Evolutionary conservation across 2,329 filamentous ascomycete genomes (phyloP), one percentile per base, ranked within the genome.

Genomic region (Ophiocordyceps camponoti-rufipedis): DNA sequence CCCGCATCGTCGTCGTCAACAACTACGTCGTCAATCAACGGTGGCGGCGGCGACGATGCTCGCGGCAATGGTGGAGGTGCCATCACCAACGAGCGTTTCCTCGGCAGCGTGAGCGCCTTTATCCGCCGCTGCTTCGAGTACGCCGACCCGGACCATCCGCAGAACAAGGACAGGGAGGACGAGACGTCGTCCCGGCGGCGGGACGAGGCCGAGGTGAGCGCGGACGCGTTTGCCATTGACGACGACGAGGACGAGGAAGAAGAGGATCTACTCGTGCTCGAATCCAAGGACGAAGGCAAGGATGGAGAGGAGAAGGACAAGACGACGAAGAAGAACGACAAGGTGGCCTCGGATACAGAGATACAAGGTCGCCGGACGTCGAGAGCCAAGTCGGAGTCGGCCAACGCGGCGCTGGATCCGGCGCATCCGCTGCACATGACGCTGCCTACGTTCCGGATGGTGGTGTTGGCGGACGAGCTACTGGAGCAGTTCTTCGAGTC

Each of bases 81-180:
- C 55, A 68, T 84, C 46, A 76, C 80, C 39, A 91, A 93, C 52
- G 91, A 96, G 61, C 77, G 80, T 45, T 96, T 98, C 57, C 66
- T 98, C 28, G 85, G 82, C 49, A 94, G 88, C 50, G 87, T 98
- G 45, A 94, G 86, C 53, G 87, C 87, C 2, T 98, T 98, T 58
- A 98, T 96, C 48, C 75, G 88, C 51, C 76, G 91, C 48, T 98
- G 91, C 62, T 98, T 98, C 52, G 91, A 98, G 62, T 98, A 98
- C 57, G 91, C 91, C 6, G 91, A 98, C 56, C 89, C 91, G 1
- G 89, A 93, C 56, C 81, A 84, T 50, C 79, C 82, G 1, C 71
- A 73, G 58, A 73, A 78, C 50, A 70, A 77, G 48, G 62, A 62
- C 40, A 58, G 62, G 10, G 59, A 62, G 35, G 44, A 45, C 12